phyloP scores from a whole-genome alignment of 2,329 filamentous ascomycete species.

The Ilyonectria destructans region DNA sequence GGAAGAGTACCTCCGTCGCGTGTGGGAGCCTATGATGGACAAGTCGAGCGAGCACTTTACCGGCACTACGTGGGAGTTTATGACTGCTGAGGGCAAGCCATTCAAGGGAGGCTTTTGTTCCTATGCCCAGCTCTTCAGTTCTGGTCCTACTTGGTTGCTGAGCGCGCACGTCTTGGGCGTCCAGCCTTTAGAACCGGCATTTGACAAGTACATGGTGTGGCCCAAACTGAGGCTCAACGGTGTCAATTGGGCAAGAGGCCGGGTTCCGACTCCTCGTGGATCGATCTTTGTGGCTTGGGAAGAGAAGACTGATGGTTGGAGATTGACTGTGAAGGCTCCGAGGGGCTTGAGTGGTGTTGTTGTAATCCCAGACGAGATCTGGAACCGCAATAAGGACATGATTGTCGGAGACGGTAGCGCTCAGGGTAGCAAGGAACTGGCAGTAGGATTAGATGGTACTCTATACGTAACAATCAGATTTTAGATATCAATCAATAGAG shows the following conservation, averaged over 20 bases:
- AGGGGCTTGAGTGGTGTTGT: neutral
- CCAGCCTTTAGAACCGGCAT: constrained; percentile 1
- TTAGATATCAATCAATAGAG: too few species aligned
- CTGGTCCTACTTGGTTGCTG: constrained; percentile 12
- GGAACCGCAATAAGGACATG: neutral
- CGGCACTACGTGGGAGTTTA: constrained; percentile 15
- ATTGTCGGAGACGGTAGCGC: neutral
- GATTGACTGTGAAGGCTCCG: constrained; percentile 4
- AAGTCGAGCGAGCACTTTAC: constrained; percentile 23
- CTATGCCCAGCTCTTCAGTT: constrained; percentile 17
- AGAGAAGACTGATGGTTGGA: constrained; percentile 3
- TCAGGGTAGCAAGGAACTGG: neutral
- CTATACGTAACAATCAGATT: neutral
- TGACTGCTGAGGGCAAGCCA: constrained; percentile 17
- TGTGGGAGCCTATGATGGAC: constrained; percentile 17
- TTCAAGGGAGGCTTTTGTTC: constrained; percentile 18
- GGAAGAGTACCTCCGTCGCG: constrained; percentile 8
- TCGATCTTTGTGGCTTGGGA: constrained; percentile 14
- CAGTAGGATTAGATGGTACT: neutral
- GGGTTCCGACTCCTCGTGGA: neutral
- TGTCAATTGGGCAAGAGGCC: constrained; percentile 14
- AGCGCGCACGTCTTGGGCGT: constrained; percentile 16
- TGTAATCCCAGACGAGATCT: constrained; percentile 9
- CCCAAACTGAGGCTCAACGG: constrained; percentile 8
- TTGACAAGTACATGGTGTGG: constrained; percentile 9